Conservation (phyloP, 2,329 filamentous ascomycete species). For the Domatiomyces globalis region DNA sequence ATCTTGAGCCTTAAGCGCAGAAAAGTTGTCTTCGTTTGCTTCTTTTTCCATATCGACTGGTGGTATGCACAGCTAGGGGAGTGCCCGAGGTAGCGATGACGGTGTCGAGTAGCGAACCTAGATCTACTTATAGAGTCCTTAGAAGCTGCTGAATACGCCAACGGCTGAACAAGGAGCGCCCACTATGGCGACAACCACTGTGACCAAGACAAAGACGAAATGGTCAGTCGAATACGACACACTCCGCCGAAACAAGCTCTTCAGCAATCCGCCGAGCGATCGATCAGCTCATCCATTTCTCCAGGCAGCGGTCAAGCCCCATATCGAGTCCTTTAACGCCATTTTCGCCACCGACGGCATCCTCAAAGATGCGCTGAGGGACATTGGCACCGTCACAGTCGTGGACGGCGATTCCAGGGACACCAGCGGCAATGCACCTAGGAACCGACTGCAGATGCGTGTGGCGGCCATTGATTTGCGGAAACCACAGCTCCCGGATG, state of each 20-base stretch:
- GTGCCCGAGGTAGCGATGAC: not conserved
- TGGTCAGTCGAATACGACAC: conserved; percentile 85
- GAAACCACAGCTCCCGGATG: conserved; percentile 62
- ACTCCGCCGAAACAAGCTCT: conserved; percentile 71
- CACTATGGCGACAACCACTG: not conserved
- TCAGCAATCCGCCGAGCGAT: conserved; percentile 75
- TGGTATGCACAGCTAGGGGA: not conserved
- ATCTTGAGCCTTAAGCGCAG: not conserved
- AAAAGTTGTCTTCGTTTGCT: not conserved
- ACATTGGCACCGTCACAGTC: conserved; percentile 81
- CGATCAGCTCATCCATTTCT: conserved; percentile 77
- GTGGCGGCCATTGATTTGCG: conserved; percentile 72
- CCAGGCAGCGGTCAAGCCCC: conserved; percentile 71
- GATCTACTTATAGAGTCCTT: not conserved
- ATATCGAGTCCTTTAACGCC: conserved; percentile 91
- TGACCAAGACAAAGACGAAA: conserved; percentile 32
- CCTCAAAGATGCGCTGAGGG: conserved; percentile 60
- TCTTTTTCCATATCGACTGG: not conserved
- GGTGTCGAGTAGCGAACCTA: not conserved
- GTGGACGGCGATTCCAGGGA: conserved; percentile 55
- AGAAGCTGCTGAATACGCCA: not conserved
- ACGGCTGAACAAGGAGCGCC: not conserved
- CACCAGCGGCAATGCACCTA: conserved; percentile 23
- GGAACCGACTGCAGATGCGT: conserved; percentile 61
- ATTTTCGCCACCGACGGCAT: conserved; percentile 60